Conservation (phyloP, 371 early-diverging fungal species). For the Actinomucor elegans region DNA sequence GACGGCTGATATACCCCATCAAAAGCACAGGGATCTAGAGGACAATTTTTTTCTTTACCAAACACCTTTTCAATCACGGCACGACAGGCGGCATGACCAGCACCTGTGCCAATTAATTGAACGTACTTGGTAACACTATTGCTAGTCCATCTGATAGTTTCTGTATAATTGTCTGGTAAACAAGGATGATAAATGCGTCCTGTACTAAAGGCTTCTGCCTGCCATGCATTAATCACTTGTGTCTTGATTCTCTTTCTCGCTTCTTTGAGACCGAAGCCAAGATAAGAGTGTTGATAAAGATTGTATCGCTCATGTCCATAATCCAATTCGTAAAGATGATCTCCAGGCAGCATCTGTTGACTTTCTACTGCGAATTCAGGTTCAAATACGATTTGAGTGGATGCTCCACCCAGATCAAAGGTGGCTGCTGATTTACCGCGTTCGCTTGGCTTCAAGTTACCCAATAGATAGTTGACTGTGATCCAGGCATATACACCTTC, state of each 20-base stretch:
- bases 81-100: slow-evolving; percentile 56
- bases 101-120: slow-evolving; percentile 53
- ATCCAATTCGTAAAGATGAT: slow-evolving; percentile 66
- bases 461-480: slow-evolving; percentile 92
- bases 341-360: slow-evolving; percentile 56
- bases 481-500: slow-evolving; percentile 99
- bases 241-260: slow-evolving; percentile 53
- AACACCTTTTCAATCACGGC: slow-evolving; percentile 57
- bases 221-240: slow-evolving; percentile 24
- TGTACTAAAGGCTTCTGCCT: slow-evolving; percentile 17
- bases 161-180: slow-evolving; percentile 36
- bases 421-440: slow-evolving; percentile 77
- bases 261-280: slow-evolving; percentile 88
- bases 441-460: slow-evolving; percentile 45
- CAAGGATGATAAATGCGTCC: slow-evolving; percentile 37
- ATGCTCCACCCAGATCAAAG: slow-evolving; percentile 97
- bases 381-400: slow-evolving; percentile 96
- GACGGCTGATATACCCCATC: slow-evolving; percentile 91
- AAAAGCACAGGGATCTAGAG: slow-evolving; percentile 77
- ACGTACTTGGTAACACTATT: slow-evolving; percentile 11
- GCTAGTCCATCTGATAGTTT: slow-evolving; percentile 16
- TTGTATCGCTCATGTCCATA: slow-evolving; percentile 71
- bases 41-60: slow-evolving; percentile 61
- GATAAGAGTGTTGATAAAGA: slow-evolving; percentile 93
- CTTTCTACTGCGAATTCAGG: slow-evolving; percentile 54